Base-by-base conservation (phyloP, 345 rosid species). In the Syzygium aqueum region DNA sequence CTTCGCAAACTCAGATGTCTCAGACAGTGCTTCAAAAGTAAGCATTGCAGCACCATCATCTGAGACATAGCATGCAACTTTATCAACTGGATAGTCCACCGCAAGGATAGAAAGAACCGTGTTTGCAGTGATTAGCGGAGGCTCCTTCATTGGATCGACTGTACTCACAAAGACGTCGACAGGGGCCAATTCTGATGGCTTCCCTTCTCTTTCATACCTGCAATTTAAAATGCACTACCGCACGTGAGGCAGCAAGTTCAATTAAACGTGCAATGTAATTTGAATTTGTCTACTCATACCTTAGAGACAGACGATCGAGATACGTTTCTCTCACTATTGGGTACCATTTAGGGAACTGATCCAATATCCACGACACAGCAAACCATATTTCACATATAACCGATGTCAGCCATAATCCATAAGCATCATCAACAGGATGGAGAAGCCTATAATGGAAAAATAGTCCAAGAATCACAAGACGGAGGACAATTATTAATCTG, bases 41-140 rank as follows among this genome's bases (percentile, higher is more conserved):
- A 97, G 99, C 99, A 97, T 97, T 33, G 99, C 99, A 87, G 99
- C 99, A 91, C 99, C 99, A 89, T 97, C 99, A 88, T 97, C 99
- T 23, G 99, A 96, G 61, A 97, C 99, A 89, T 97, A 97, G 89
- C 99, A 97, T 87, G 98, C 94, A 86, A 97, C 98, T 87, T 93
- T 95, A 88, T 97, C 99, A 17, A 95, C 95, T 0, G 99, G 99
- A 93, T 97, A 97, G 90, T 97, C 99, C 89, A 96, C 99, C 2
- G 99, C 97, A 51, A 97, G 99, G 90, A 97, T 96, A 25, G 99
- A 97, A 85, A 97, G 94, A 84, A 97, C 99, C 3, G 99, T 97
- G 91, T 97, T 97, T 86, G 99, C 99, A 57, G 99, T 97, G 93
- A 97, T 96, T 63, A 97, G 92, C 2, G 99, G 99, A 86, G 99